Evolutionary conservation across 331 rosid genomes (phyloP), one percentile per base, ranked within the genome.

Genomic region (Stylosanthes scabra): DNA sequence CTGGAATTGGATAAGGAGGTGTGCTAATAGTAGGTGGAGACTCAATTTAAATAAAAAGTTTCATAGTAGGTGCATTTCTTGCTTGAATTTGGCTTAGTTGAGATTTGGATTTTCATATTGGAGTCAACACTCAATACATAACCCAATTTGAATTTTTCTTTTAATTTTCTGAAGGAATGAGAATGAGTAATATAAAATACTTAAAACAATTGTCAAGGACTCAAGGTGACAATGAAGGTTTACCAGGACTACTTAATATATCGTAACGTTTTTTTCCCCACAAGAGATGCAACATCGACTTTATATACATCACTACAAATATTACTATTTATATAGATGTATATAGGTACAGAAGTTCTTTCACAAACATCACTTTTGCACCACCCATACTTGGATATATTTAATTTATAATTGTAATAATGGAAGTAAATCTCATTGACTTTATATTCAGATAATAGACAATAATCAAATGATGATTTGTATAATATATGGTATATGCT

Each of bases 1-100:
- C 58, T 1, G 29, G 65, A 70, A 9, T 70, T 29, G n/a, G 46
- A n/a, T 67, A 29, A n/a, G 46, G 51, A 56, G 62, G 34, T 68
- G 34, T 15, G 37, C 49, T 14, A 9, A 11, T 9, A 57, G n/a
- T 57, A 25, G 62, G 39, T 27, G 39, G 37, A 27, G 31, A 54
- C 39, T 9, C 3, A 31, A 31, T 31, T 31, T 31, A 31, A 50
- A 49, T 31, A 13, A 8, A n/a, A 56, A 12, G n/a, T 27, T 27
- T 16, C 11, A 0, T 28, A 66, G 72, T 34, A 56, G 10, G 11
- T 25, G 28, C 11, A 25, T 20, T 20, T 20, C 25, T 27, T 57
- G 7, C 40, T 9, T 5, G 31, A 29, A 9, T 59, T 59, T 28
- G 16, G 2, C 2, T 11, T 28, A 11, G 42, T 59, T 29, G 42